Evolutionary conservation across 257 asterid genomes (phyloP), one percentile per base, ranked within the genome.

Genomic region (Fraxinus cuspidata): DNA sequence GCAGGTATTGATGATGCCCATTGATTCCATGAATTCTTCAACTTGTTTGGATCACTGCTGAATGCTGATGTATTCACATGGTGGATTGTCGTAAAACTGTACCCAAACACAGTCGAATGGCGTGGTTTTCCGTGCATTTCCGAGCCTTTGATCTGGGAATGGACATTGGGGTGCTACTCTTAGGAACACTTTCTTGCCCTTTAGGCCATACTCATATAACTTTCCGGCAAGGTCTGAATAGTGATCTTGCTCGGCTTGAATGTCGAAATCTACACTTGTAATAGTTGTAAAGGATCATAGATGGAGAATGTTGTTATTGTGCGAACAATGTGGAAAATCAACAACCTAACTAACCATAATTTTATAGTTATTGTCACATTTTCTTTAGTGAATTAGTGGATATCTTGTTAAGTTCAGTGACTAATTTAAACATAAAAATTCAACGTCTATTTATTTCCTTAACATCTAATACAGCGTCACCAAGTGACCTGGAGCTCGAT

Each of bases 91-190:
- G 76, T 78, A 78, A 47, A 78, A 71, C 35, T 82, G 81, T 58
- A 82, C 74, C 78, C 80, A 71, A 1, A 83, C 89, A 4, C 73
- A 81, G 81, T 80, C 75, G 37, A 80, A 80, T 13, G 37, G 72
- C 25, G 68, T 79, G 32, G 79, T 68, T 15, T 12, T 27, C 3
- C 74, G 72, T 2, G 79, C 76, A 15, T 19, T 27, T 5, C 72
- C 42, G 0, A 80, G 53, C 76, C 60, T 11, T 3, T 28, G 58
- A 19, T 80, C 77, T 4, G 73, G 77, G 27, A 70, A 75, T 29
- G 80, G 80, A 19, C 80, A 75, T 32, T 80, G 83, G 42, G 42
- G 80, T 29, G 80, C 77, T 7, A 80, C 80, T 3, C 73, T 69
- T 18, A 80, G 12, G 73, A 69, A 75, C 34, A 80, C 60, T 34